Base-by-base conservation (phyloP, 2,329 filamentous ascomycete species). In the Aspergillus neotritici region DNA sequence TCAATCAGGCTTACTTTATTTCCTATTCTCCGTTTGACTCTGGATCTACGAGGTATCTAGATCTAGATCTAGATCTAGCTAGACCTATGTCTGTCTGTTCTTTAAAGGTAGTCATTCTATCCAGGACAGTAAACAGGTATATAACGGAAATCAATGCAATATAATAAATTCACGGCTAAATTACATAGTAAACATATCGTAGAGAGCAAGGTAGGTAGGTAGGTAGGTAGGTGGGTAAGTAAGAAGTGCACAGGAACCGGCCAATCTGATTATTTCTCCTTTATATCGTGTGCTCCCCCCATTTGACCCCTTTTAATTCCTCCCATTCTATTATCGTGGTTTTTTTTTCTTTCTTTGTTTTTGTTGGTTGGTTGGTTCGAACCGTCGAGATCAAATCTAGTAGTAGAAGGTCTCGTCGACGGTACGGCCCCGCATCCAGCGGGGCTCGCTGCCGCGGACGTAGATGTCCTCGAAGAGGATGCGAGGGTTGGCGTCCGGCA, bases 391-490 rank as follows among this genome's bases (percentile, higher is more conserved):
- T n/a, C n/a, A 16, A 47, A 60, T 67, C 63, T 75, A 74, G 67
- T 83, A 84, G 72, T 84, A 96, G 74, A 83, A 93, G 73, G 89
- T 91, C 85, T 97, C 93, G 64, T 97, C 90, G 42, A 84, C 79
- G 47, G 85, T 89, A 51, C 91, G 80, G 58, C 91, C 91, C 59
- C 90, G 82, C 73, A 95, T 80, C 76, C 85, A 95, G 63, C 82
- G 74, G 45, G 90, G 90, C 80, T 96, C 91, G 49, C 80, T 84
- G 55, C 91, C 91, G 53, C 78, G 77, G 60, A 90, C 89, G 71
- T 95, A 97, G 68, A 96, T 94, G 69, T 96, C 91, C 82, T 98
- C 91, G 69, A 80, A 98, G 58, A 98, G 78, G 57, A 93, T 93
- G 70, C 88, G 79, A 42, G 83, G 74, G 49, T 80, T 94, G 44